Conservation (phyloP, 2,329 filamentous ascomycete species). For the Pleomassaria siparia region DNA sequence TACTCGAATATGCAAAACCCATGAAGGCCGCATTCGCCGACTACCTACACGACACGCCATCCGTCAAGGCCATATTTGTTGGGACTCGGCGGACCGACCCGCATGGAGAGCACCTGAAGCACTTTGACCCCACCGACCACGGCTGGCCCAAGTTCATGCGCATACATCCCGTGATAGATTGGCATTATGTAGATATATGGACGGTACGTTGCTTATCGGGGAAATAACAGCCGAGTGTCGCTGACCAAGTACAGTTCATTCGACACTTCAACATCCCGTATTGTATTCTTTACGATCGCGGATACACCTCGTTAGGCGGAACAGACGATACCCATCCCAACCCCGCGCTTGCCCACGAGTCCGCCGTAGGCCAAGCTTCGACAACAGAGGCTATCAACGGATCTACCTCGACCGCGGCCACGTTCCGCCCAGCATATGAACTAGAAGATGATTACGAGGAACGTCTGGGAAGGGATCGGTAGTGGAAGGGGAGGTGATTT, state of each 20-base stretch:
- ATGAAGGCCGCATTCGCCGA: conserved; percentile 80
- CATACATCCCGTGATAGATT: conserved; percentile 93
- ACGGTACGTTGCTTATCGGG: conserved; percentile 59
- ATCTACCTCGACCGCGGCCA: conserved; percentile 14
- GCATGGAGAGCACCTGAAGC: conserved; percentile 74
- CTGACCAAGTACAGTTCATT: conserved; percentile 63
- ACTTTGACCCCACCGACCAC: conserved; percentile 84
- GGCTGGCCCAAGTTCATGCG: conserved; percentile 94
- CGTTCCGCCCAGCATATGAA: conserved; percentile 44
- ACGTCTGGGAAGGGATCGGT: conserved; percentile 41
- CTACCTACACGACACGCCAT: conserved; percentile 67
- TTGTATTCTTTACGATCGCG: conserved; percentile 82
- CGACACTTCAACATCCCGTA: conserved; percentile 78
- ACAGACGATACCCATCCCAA: conserved; percentile 88
- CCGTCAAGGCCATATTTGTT: conserved; percentile 78
- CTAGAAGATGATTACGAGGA: conserved; percentile 45
- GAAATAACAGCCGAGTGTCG: neutral
- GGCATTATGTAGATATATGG: conserved; percentile 97
- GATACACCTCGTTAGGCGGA: conserved; percentile 91
- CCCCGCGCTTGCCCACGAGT: conserved; percentile 56
- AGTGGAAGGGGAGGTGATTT: neutral
- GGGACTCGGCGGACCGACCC: conserved; percentile 91
- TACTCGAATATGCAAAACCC: conserved; percentile 72
- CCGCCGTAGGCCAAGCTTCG: conserved; percentile 14
- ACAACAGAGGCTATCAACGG: conserved; percentile 10